Evolutionary conservation across 768 basidiomycete species (phyloP), one percentile per base, ranked within the genome.

Genomic region (Leccinum uliginosum): DNA sequence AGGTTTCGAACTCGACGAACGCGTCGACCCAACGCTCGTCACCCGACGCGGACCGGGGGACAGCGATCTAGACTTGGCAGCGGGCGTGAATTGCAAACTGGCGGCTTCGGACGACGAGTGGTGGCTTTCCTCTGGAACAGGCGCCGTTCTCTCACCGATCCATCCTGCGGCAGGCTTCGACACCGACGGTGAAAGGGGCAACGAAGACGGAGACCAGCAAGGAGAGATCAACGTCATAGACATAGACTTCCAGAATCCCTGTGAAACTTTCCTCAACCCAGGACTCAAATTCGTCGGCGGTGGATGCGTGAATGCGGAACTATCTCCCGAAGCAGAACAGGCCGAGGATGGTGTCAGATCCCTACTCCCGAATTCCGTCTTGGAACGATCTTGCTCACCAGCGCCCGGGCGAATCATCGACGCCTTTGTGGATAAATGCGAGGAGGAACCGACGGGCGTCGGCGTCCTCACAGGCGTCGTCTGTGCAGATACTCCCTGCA

Each of bases 211-310:
- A 10, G 63, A 60, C 45, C 53, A 59, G 26, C 56, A 65, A 21
- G 67, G 64, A 7, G 64, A 65, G 6, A 57, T 11, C 2, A 60
- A 56, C 3, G 44, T 51, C 26, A 56, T 46, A 19, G 64, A 55
- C 23, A 56, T 45, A 21, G 64, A 55, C 24, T 65, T 64, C 68
- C 68, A 69, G 43, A 70, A 70, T 26, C 68, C 68, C 6, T 67
- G 68, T 21, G 64, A 50, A 59, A 70, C 61, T 47, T 59, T 67
- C 17, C 62, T 58, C 21, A 69, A 50, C 10, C 52, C 64, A 17
- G 51, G 29, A 9, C 51, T 49, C 8, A 53, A 53, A 54, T 55
- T 59, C 35, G 51, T 57, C 11, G 49, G 47, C 12, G 57, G 58
- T 9, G 66, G 19, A 23, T 55, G 6, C 53, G 3, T 56, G 19